A percentile compares a stretch with the other conserved stretches of the same genome.
phyloP scores from a whole-genome alignment of 495 filamentous ascomycete genomes.

The Penicillium soppii region DNA sequence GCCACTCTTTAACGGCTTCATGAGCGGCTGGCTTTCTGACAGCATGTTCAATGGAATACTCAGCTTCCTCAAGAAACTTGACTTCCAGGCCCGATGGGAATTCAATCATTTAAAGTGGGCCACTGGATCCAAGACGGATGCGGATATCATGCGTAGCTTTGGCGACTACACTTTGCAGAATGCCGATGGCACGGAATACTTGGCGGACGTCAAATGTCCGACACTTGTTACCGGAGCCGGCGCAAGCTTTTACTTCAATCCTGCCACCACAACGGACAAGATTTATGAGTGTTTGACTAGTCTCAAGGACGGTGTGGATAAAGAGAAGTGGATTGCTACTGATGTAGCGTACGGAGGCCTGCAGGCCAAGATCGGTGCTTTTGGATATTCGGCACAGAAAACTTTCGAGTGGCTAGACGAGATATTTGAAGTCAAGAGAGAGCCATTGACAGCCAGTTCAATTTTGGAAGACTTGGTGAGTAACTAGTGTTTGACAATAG shows the following conservation, averaged over 20 bases:
- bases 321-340: slow-evolving; percentile 9
- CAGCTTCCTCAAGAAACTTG: background rate
- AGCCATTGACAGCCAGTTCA: too few species aligned
- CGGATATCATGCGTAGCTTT: slow-evolving; percentile 7
- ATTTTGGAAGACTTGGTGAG: too few species aligned
- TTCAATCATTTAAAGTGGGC: slow-evolving; percentile 18
- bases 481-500: too few species aligned
- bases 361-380: slow-evolving; percentile 22
- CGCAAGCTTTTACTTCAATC: slow-evolving; percentile 4
- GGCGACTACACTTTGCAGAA: slow-evolving; percentile 2
- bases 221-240: slow-evolving; percentile 14
- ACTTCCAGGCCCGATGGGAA: slow-evolving; percentile 39
- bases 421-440: too few species aligned
- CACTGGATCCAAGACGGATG: background rate
- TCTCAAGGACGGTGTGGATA: background rate
- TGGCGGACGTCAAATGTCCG: slow-evolving; percentile 10
- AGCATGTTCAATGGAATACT: slow-evolving; percentile 22
- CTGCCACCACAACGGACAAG: background rate
- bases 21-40: slow-evolving; percentile 33
- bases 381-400: too few species aligned
- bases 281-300: background rate
- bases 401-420: too few species aligned
- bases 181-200: background rate
- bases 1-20: slow-evolving; percentile 29
- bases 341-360: slow-evolving; percentile 13